Evolutionary conservation across 768 basidiomycete species (phyloP).

Genomic region (Tremella mesenterica): DNA sequence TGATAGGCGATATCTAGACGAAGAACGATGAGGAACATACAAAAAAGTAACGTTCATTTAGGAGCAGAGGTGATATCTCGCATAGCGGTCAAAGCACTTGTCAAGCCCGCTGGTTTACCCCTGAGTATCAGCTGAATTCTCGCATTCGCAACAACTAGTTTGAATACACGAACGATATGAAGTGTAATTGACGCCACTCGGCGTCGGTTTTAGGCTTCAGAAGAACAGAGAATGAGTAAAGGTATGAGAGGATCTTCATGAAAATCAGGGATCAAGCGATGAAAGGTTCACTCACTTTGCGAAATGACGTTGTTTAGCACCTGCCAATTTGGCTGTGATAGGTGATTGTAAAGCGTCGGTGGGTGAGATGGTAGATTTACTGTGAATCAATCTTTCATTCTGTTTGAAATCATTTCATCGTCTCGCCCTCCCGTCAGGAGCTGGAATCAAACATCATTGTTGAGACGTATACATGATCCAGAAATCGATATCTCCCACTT

Average conservation of each 20-base stretch:
- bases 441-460: too few species aligned
- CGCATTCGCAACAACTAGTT: too few species aligned
- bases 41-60: too few species aligned
- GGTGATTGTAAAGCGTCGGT: conserved; percentile 95
- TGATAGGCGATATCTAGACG: too few species aligned
- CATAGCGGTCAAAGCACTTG: not conserved
- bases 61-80: not conserved
- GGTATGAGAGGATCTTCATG: too few species aligned
- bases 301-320: conserved; percentile 89
- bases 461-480: too few species aligned
- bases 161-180: too few species aligned
- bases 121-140: not conserved
- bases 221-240: too few species aligned
- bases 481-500: not conserved
- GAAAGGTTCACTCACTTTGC: conserved; percentile 56
- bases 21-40: too few species aligned
- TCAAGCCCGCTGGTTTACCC: not conserved
- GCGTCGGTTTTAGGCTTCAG: too few species aligned
- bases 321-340: conserved; percentile 79
- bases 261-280: not conserved
- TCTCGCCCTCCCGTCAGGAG: too few species aligned
- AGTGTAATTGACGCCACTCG: too few species aligned
- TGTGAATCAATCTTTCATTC: conserved; percentile 35
- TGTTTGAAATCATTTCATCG: not conserved
- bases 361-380: conserved; percentile 83